Evolutionary conservation across 2,329 filamentous ascomycete genomes (phyloP).

Genomic region (Pestalotiopsis sp.): DNA sequence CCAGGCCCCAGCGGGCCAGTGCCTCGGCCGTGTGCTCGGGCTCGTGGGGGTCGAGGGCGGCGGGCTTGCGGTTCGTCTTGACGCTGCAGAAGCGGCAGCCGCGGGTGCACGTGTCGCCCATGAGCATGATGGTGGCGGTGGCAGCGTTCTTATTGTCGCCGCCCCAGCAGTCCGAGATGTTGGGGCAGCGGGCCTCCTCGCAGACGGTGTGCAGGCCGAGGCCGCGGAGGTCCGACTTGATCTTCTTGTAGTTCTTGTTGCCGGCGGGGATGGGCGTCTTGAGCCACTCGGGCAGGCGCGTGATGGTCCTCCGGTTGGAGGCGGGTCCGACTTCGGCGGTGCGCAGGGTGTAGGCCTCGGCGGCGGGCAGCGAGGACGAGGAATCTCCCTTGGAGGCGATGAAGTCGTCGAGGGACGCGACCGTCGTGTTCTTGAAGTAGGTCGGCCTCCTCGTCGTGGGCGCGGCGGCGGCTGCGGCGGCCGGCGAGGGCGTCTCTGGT

Average conservation of each 20-base stretch:
- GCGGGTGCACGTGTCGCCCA: slow-evolving; percentile 97
- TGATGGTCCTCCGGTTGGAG: slow-evolving; percentile 65
- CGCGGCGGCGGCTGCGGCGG: slow-evolving; percentile 20
- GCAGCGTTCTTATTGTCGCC: slow-evolving; percentile 85
- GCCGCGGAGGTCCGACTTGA: slow-evolving; percentile 90
- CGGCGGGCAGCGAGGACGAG: slow-evolving; percentile 41
- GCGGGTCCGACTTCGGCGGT: slow-evolving; percentile 67
- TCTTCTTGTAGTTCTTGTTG: slow-evolving; percentile 84
- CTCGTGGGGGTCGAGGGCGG: slow-evolving; percentile 90
- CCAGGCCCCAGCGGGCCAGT: slow-evolving; percentile 86
- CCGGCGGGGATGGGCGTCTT: slow-evolving; percentile 91
- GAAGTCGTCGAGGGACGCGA: slow-evolving; percentile 63
- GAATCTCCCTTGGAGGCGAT: slow-evolving; percentile 42
- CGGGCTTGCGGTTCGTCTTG: slow-evolving; percentile 77
- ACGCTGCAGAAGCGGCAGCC: slow-evolving; percentile 97
- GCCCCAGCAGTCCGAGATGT: slow-evolving; percentile 98
- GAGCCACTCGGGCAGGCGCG: slow-evolving; percentile 86
- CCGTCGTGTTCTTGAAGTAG: slow-evolving; percentile 62
- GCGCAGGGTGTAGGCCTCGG: slow-evolving; percentile 62
- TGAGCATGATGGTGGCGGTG: slow-evolving; percentile 98
- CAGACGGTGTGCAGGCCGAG: slow-evolving; percentile 93
- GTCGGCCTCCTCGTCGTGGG: slow-evolving; percentile 40
- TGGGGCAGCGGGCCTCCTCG: slow-evolving; percentile 95
- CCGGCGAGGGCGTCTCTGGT: slow-evolving; percentile 32
- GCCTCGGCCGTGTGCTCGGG: slow-evolving; percentile 97